Evolutionary conservation across 257 asterid genomes (phyloP), one percentile per base, ranked within the genome.

Genomic region (Thymus mandschuricus): DNA sequence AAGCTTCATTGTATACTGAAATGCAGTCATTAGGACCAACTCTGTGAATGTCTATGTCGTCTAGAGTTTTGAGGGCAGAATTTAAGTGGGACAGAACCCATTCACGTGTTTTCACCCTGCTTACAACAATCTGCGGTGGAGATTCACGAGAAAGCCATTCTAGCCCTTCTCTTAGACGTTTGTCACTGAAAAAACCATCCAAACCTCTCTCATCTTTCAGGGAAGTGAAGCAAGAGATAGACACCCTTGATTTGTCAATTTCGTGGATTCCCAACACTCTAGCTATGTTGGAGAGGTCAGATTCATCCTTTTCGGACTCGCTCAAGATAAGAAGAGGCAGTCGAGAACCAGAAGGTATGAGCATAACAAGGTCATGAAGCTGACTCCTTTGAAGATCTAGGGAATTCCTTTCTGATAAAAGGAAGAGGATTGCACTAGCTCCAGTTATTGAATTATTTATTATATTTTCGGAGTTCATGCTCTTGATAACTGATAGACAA

Each of bases 61-160:
- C 79, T 58, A 85, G 82, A 78, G 65, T 75, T 74, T 84, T 80
- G 27, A 86, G 60, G 7, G 78, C 79, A 60, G 86, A 66, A 77
- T 83, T 88, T 72, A 94, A 85, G 82, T 84, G 86, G 75, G 80
- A 81, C 11, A 83, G 76, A 76, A 89, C 89, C 71, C 89, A 66
- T 43, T 94, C 93, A n/a, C 98, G 96, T n/a, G 88, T 84, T 81
- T 82, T 82, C 35, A 46, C 79, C 30, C 81, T 64, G 31, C 68
- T 71, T 64, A 91, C 78, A 67, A 45, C 79, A 29, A 90, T 88
- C 81, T 89, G 96, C 49, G 78, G 79, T 55, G 87, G 88, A 63
- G 96, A 85, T 78, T 89, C 92, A 68, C 77, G 63, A 38, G 98
- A 97, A 79, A 94, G 81, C 99, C 99, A 94, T 72, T 86, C 85